Percentiles rank a stretch among this genome's conserved stretches.
These are phyloP conservation scores for Ganoderma meredithae DNA, from an alignment of 1,284 basidiomycete species.

Conservation along the genomic window DNA sequence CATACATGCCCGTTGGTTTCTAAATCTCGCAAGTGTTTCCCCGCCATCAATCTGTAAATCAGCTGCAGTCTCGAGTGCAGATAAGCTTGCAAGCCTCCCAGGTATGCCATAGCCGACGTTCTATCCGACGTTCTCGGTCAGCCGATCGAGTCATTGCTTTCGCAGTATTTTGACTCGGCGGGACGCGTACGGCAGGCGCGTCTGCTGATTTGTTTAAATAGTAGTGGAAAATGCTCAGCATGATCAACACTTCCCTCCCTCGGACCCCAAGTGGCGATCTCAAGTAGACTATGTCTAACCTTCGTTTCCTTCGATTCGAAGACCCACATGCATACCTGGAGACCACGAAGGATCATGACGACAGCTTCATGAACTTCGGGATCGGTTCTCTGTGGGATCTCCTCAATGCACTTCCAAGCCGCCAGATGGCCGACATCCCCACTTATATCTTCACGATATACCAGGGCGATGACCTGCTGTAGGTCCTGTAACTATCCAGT, in stretches of 20 bases:
- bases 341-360: constrained; percentile 25
- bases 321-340: constrained; percentile 27
- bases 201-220: not conserved
- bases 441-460: constrained; percentile 25
- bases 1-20: not conserved
- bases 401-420: not conserved
- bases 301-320: constrained; percentile 25
- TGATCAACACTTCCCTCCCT: not conserved
- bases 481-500: constrained; percentile 6
- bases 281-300: constrained; percentile 9
- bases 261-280: too few relatives aligned
- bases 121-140: not conserved
- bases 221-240: not conserved
- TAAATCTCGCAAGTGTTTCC: not conserved
- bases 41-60: not conserved
- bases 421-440: not conserved
- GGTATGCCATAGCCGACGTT: not conserved
- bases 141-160: constrained; percentile 3
- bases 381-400: constrained; percentile 29
- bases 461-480: constrained; percentile 28
- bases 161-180: not conserved
- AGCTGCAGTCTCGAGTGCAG: too few relatives aligned
- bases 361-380: constrained; percentile 33
- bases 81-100: not conserved
- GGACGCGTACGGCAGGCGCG: not conserved